Base-by-base conservation (phyloP, 1,284 basidiomycete species). In the Cryptococcus sp. region DNA sequence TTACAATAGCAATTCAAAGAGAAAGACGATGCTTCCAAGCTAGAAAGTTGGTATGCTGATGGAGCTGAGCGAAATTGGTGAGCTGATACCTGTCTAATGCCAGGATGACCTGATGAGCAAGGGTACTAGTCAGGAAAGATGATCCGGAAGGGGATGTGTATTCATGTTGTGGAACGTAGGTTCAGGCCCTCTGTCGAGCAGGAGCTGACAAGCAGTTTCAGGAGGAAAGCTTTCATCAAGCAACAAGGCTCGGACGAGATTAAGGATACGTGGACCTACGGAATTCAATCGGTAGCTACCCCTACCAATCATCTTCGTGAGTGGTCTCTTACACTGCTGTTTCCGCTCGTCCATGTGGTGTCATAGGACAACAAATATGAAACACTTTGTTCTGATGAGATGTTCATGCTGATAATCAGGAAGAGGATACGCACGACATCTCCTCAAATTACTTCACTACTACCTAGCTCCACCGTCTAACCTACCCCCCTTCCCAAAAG, bases 271-370 rank as follows among this genome's bases (percentile, higher is more conserved):
- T 46, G 46, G 4, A 43, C 59, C 16, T 73, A 73, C 52, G 64
- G 56, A 11, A 66, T 73, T 23, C 61, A 59, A 2, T 63, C 61
- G 1, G 70, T 73, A 3, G 61, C 66, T 43, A 69, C 66, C 16
- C 61, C 64, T 10, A 41, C 48, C 1, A 11, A 56, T 14, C 60
- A 69, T 50, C 63, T 57, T 19, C 53, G 66, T 65, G 42, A 50
- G 62, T 50, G 14, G 14, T 21, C n/a, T 41, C 10, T 9, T 41
- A 41, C 39, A n/a, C 34, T n/a, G 34, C 10, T 36, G 34, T 36
- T 36, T 36, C 10, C 34, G n/a, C n/a, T n/a, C n/a, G n/a, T n/a
- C n/a, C n/a, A n/a, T n/a, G n/a, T n/a, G n/a, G n/a, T n/a, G n/a
- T n/a, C n/a, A n/a, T n/a, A n/a, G n/a, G n/a, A n/a, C n/a, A n/a